Evolutionary conservation across 2,329 filamentous ascomycete genomes (phyloP).

Genomic region (Curvularia lunata): DNA sequence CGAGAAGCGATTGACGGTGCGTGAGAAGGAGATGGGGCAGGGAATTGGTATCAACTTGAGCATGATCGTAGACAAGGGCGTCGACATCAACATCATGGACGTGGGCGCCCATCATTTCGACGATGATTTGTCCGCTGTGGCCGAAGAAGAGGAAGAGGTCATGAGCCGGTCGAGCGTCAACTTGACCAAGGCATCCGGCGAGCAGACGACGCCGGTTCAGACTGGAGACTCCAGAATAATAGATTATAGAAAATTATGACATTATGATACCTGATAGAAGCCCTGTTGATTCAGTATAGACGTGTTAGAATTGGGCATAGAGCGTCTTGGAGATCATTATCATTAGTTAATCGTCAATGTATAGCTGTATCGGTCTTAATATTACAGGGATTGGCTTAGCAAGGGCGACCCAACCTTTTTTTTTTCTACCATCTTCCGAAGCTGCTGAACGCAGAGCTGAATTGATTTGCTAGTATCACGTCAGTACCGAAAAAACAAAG

Average conservation of each 20-base stretch:
- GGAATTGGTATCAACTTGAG: slow-evolving; percentile 1
- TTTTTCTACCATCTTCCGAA: slow-evolving; percentile 20
- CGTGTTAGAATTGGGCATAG: not conserved
- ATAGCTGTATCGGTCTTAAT: not conserved
- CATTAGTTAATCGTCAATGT: not conserved
- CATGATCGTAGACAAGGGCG: not conserved
- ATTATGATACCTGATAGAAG: not conserved
- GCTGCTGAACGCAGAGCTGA: slow-evolving; percentile 18
- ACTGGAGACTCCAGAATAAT: slow-evolving; percentile 3
- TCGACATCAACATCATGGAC: not conserved
- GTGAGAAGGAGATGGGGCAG: slow-evolving; percentile 11
- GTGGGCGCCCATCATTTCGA: slow-evolving; percentile 19
- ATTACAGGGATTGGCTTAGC: not conserved
- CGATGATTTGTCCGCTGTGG: slow-evolving; percentile 19
- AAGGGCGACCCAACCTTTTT: not conserved
- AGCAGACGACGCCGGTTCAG: slow-evolving; percentile 1
- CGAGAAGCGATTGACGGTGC: slow-evolving; percentile 10
- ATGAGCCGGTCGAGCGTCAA: slow-evolving; percentile 4
- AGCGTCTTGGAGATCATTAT: not conserved
- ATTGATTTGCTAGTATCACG: slow-evolving; percentile 11
- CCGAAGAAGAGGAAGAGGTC: slow-evolving; percentile 7
- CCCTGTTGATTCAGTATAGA: not conserved
- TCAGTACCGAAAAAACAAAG: not conserved
- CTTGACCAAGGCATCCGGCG: slow-evolving; percentile 9
- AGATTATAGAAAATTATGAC: slow-evolving; percentile 13